A percentile compares a stretch with the other conserved stretches of the same genome.
Conservation (phyloP, 2,329 filamentous ascomycete species). For the Pyrenochaeta sp. region DNA sequence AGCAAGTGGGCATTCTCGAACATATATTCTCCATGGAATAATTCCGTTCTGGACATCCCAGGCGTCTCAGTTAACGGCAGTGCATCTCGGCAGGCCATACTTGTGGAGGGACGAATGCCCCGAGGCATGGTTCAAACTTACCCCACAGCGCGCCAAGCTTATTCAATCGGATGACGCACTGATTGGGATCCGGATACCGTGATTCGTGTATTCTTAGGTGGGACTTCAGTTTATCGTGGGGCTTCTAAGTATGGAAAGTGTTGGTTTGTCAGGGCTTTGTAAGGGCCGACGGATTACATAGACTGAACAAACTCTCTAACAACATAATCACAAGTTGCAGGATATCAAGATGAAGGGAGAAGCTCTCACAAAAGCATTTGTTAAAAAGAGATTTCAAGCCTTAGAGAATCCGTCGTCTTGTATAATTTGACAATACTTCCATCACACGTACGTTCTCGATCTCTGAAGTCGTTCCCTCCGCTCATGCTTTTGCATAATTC, state of each 20-base stretch:
- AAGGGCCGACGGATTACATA: background rate
- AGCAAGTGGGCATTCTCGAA: background rate
- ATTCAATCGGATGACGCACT: conserved; percentile 17
- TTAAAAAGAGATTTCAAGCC: too few relatives aligned
- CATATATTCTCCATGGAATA: conserved; percentile 1
- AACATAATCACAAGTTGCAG: too few relatives aligned
- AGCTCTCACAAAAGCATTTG: too few relatives aligned
- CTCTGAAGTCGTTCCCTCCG: background rate
- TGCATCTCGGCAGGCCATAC: conserved; percentile 23
- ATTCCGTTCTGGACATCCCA: background rate
- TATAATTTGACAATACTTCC: background rate
- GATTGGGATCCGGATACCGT: conserved; percentile 1
- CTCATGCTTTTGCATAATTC: background rate
- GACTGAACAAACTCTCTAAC: too few relatives aligned
- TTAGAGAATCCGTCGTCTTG: background rate
- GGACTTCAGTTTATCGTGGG: background rate
- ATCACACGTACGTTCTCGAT: background rate
- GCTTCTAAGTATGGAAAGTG: background rate
- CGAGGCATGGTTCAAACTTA: conserved; percentile 11
- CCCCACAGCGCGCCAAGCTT: conserved; percentile 36
- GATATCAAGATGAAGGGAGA: too few relatives aligned
- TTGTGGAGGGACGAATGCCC: background rate
- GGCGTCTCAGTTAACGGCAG: conserved; percentile 20
- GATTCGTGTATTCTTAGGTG: conserved; percentile 19
- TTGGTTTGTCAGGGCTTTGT: conserved; percentile 26